Base-by-base conservation (phyloP, 257 asterid genomes). In the Scutellaria galericulata region DNA sequence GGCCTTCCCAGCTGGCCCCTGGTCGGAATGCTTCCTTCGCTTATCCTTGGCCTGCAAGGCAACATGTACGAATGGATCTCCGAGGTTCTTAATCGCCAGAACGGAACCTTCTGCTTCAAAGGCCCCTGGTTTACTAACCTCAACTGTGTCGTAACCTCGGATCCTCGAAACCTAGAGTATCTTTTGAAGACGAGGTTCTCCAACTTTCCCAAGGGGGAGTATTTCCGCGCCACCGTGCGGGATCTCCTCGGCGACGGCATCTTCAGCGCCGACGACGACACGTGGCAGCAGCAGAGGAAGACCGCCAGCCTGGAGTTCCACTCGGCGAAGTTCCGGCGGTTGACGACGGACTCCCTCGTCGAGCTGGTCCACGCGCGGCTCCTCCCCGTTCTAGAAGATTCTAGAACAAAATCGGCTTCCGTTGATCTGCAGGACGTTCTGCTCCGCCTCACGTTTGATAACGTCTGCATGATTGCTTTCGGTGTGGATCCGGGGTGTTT, bases 401-500 rank as follows among this genome's bases (percentile, higher is more conserved):
- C 95, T 0, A 40, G 64, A 0, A 20, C 61, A 7, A 72, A 74
- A 58, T 68, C 87, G 13, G 22, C 14, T 4, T 14, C 80, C 7
- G 59, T 88, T 3, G 97, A 93, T 61, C 73, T 93, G 12, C 98
- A 93, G 62, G 98, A 93, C 24, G 47, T 93, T 12, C 89, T 93
- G 1, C 79, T 93, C 1, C 74, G 98, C 42, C 85, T 93, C 20
- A 93, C 98, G 1, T 93, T 93, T 63, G 98, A 93, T 35, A 93
- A 93, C 65, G 97, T 93, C 1, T 93, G 96, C 77, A 91, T 89
- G 88, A 91, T 93, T n/a, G 98, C 98, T 0, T 91, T 93, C 52
- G 98, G 98, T 0, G 96, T 88, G 51, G 98, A 93, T 72, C 98
- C 98, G 0, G 97, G 98, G 0, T 93, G 97, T 68, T 82, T 93